A percentile compares a stretch with the other conserved stretches of the same genome.
These are phyloP conservation scores for Pyrenophora seminiperda DNA, from an alignment of 2,329 filamentous ascomycete species.

Conservation along the genomic window DNA sequence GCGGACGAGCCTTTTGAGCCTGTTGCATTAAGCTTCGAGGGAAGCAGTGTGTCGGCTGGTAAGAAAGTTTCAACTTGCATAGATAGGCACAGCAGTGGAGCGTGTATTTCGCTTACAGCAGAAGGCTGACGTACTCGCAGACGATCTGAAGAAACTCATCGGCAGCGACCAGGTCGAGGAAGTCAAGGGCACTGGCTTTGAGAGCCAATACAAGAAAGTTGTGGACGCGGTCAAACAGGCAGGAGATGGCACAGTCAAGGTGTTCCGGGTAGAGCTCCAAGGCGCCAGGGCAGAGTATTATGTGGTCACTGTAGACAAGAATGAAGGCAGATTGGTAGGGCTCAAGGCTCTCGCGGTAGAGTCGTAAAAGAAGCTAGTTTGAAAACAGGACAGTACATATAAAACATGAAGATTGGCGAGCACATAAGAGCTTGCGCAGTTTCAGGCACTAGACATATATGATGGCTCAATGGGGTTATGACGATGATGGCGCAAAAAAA, in stretches of 20 bases:
- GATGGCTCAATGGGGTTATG: background rate
- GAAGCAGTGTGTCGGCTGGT: slow-evolving; percentile 62
- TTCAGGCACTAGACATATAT: slow-evolving; percentile 3
- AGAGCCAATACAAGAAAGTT: slow-evolving; percentile 70
- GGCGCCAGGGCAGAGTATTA: slow-evolving; percentile 76
- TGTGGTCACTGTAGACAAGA: slow-evolving; percentile 68
- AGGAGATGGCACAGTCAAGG: slow-evolving; percentile 70
- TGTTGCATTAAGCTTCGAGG: slow-evolving; percentile 69
- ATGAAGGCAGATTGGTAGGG: slow-evolving; percentile 70
- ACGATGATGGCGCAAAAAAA: slow-evolving; percentile 6
- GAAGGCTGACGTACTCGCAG: slow-evolving; percentile 51
- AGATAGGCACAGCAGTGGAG: background rate
- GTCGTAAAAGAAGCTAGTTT: slow-evolving; percentile 35
- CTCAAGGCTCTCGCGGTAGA: slow-evolving; percentile 80
- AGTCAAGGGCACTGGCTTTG: slow-evolving; percentile 72
- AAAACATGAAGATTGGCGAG: background rate
- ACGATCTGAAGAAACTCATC: slow-evolving; percentile 72
- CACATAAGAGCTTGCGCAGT: background rate
- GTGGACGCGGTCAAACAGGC: slow-evolving; percentile 71
- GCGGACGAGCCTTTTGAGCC: slow-evolving; percentile 84
- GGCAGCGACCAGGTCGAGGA: slow-evolving; percentile 66
- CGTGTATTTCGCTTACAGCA: background rate
- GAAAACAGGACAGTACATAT: background rate
- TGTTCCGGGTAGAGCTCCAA: slow-evolving; percentile 72
- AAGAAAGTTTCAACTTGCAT: slow-evolving; percentile 30